Percentiles rank a stretch among this genome's conserved stretches.
Conservation (phyloP, 1,284 basidiomycete genomes). For the Puccinia coronata region DNA sequence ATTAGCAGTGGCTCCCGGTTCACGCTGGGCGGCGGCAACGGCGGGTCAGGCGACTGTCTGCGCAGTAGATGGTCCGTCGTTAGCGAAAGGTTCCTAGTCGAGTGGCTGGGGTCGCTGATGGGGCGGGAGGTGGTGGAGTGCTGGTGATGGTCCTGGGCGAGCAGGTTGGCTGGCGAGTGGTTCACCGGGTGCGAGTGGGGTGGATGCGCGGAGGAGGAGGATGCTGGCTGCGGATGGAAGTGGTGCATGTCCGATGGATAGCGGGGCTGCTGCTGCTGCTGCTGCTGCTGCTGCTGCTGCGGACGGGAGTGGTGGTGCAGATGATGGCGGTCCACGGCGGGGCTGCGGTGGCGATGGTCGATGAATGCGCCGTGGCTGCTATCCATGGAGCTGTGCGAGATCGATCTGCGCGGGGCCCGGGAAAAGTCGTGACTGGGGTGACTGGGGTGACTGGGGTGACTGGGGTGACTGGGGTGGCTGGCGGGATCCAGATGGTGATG, state of each 20-base stretch:
- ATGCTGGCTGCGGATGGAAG: too few species aligned
- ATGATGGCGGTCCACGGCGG: background rate
- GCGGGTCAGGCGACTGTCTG: background rate
- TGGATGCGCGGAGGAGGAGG: background rate
- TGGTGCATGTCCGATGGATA: background rate
- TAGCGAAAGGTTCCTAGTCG: background rate
- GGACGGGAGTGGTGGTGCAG: background rate
- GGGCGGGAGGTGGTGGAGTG: background rate
- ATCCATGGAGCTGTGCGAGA: background rate
- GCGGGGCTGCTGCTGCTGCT: background rate
- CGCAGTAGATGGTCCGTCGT: background rate
- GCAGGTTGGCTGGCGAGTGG: too few species aligned
- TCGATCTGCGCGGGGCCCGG: background rate
- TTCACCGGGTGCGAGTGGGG: background rate
- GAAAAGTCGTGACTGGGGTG: background rate
- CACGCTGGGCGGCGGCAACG: background rate
- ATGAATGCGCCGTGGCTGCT: constrained; percentile 39
- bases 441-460: background rate
- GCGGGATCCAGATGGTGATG: background rate
- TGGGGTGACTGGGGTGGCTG: background rate
- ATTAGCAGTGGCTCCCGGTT: too few species aligned
- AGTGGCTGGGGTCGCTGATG: background rate
- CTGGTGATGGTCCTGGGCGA: background rate
- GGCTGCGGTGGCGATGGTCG: constrained; percentile 24
- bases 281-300: background rate